Conservation (phyloP, 129 eudicot species). For the Dittrichia graveolens region DNA sequence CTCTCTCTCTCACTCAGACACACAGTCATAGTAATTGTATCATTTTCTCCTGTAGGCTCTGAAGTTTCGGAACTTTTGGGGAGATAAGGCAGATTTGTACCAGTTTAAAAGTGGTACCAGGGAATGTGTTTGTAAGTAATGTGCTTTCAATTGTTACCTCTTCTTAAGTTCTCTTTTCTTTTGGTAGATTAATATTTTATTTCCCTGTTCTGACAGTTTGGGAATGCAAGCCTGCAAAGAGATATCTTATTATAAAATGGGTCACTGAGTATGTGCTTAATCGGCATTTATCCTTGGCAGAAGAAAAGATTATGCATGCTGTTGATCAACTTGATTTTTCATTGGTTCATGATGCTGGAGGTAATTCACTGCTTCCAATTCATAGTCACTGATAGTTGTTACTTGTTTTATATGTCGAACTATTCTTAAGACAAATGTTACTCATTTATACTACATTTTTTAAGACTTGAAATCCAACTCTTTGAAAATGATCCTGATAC, state of each 20-base stretch:
- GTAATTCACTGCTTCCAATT: conserved; percentile 30
- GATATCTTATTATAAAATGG: conserved; percentile 68
- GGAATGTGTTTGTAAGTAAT: conserved; percentile 72
- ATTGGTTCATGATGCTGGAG: conserved; percentile 55
- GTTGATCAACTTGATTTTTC: conserved; percentile 93
- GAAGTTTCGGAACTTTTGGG: conserved; percentile 86
- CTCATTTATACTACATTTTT: not conserved
- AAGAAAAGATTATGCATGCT: conserved; percentile 51
- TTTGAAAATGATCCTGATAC: conserved; percentile 15
- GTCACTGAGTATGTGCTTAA: conserved; percentile 63
- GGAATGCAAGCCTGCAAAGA: conserved; percentile 69
- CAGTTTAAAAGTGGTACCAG: conserved; percentile 64
- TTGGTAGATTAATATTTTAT: conserved; percentile 1
- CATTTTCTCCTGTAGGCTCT: conserved; percentile 41
- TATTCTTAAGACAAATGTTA: not conserved
- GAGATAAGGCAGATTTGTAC: conserved; percentile 67
- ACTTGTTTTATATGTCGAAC: not conserved
- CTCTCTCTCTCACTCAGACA: not conserved
- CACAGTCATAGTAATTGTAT: conserved; percentile 4
- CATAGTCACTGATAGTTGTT: not conserved
- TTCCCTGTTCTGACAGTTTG: conserved; percentile 51
- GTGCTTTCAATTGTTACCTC: conserved; percentile 6
- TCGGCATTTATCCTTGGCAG: conserved; percentile 65
- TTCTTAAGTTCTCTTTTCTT: conserved; percentile 3
- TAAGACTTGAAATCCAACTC: not conserved